Conservation (phyloP, 2,329 filamentous ascomycete genomes). For the Plenodomus biglobosus region DNA sequence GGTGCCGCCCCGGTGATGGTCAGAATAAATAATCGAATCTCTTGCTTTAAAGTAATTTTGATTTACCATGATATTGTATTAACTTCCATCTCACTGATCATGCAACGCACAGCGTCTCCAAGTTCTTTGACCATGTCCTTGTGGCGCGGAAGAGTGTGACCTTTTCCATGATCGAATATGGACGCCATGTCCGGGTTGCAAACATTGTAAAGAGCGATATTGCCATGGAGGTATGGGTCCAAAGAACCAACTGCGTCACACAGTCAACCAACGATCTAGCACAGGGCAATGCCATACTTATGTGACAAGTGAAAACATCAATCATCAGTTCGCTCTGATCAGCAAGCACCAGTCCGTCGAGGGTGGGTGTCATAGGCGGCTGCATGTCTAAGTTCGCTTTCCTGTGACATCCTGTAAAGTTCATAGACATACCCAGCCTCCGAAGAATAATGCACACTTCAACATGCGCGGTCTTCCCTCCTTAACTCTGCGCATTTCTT, state of each 20-base stretch:
- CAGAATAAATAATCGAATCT: too few species aligned
- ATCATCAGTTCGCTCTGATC: conserved; percentile 47
- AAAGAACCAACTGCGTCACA: conserved; percentile 20
- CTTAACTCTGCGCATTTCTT: conserved; percentile 17
- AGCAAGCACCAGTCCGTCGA: conserved; percentile 39
- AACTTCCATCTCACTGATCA: conserved; percentile 25
- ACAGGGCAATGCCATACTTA: conserved; percentile 14
- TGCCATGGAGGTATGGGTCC: conserved; percentile 64
- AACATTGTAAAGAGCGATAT: conserved; percentile 63
- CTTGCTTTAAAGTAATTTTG: neutral
- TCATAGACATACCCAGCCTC: conserved; percentile 38
- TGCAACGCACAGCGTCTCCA: conserved; percentile 28
- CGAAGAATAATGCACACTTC: conserved; percentile 54
- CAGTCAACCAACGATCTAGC: too few species aligned
- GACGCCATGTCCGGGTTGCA: conserved; percentile 62
- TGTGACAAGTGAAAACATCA: conserved; percentile 48
- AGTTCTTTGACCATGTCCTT: conserved; percentile 37
- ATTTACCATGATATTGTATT: conserved; percentile 3
- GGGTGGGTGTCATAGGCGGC: conserved; percentile 44
- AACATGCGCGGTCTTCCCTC: conserved; percentile 29
- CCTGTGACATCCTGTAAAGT: neutral
- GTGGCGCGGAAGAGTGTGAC: conserved; percentile 59
- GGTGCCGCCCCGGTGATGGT: too few species aligned
- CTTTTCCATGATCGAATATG: conserved; percentile 67
- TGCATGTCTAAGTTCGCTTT: neutral